Conservation (phyloP, 139 green algal genomes). For the Coelastrella sp. region DNA sequence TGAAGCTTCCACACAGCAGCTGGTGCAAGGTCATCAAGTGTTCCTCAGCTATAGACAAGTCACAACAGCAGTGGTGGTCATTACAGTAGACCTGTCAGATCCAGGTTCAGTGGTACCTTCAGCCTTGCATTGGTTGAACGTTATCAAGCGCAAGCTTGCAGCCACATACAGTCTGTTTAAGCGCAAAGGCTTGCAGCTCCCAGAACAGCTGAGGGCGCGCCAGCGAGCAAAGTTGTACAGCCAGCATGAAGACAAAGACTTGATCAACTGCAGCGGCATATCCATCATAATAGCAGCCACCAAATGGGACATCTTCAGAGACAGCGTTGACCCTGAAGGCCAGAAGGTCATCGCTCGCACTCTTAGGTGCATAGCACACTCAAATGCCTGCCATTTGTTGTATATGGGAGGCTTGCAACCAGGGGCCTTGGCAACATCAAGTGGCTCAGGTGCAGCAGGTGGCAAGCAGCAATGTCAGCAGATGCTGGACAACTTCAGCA, state of each 20-base stretch:
- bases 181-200: conserved; percentile 73
- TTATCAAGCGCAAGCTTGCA: conserved; percentile 61
- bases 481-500: conserved; percentile 73
- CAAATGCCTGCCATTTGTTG: conserved; percentile 69
- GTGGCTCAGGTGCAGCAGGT: not conserved
- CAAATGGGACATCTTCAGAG: conserved; percentile 75
- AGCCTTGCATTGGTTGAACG: conserved; percentile 64
- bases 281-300: conserved; percentile 72
- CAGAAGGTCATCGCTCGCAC: conserved; percentile 60
- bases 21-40: conserved; percentile 51
- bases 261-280: conserved; percentile 41
- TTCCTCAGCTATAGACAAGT: conserved; percentile 58
- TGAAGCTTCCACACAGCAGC: conserved; percentile 68
- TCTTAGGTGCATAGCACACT: conserved; percentile 73
- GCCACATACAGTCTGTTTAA: conserved; percentile 73
- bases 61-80: conserved; percentile 72
- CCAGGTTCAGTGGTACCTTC: conserved; percentile 60
- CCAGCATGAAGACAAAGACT: conserved; percentile 62
- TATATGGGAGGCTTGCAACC: conserved; percentile 70
- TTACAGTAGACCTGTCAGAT: conserved; percentile 77
- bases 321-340: conserved; percentile 63
- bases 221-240: conserved; percentile 60
- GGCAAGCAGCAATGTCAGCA: conserved; percentile 2
- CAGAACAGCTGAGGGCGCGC: conserved; percentile 71
- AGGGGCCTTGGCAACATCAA: not conserved